phyloP scores from a whole-genome alignment of 208 protist genomes.

The Blastocrithidia nonstop region DNA sequence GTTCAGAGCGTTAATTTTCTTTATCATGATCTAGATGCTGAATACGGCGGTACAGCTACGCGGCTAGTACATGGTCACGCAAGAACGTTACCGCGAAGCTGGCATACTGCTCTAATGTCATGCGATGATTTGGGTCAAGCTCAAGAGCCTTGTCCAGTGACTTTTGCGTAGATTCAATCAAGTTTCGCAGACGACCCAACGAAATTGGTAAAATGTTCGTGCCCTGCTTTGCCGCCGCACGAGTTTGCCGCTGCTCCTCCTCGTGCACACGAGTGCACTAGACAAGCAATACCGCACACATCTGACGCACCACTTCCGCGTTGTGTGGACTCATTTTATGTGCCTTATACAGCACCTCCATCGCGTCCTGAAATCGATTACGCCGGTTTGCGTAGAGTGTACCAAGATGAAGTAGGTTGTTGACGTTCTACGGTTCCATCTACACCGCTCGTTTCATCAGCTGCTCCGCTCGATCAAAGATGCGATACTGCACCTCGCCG shows the following conservation, averaged over 20 bases:
- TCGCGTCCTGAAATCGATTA: constrained; percentile 49
- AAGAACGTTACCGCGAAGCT: constrained; percentile 48
- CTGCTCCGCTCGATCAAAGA: constrained; percentile 35
- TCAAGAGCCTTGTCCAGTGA: constrained; percentile 23
- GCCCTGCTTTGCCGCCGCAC: constrained; percentile 7
- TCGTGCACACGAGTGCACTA: constrained; percentile 41
- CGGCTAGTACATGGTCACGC: constrained; percentile 24
- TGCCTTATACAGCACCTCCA: constrained; percentile 32
- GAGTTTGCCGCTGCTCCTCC: constrained; percentile 10
- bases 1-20: neutral
- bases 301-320: constrained; percentile 28
- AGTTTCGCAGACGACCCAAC: constrained; percentile 14
- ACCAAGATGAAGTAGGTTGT: constrained; percentile 27
- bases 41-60: constrained; percentile 18
- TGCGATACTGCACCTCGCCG: constrained; percentile 11
- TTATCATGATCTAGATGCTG: constrained; percentile 14
- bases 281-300: constrained; percentile 26
- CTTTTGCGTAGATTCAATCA: constrained; percentile 20
- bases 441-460: constrained; percentile 27
- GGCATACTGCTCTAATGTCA: constrained; percentile 38
- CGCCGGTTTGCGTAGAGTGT: constrained; percentile 40
- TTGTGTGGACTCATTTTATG: constrained; percentile 35
- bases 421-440: constrained; percentile 21
- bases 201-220: neutral
- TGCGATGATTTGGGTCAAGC: constrained; percentile 17